A percentile compares a stretch with the other conserved stretches of the same genome.
Evolutionary conservation across 148 eudicot genomes (phyloP).

Genomic region (Persicaria tinctoria): DNA sequence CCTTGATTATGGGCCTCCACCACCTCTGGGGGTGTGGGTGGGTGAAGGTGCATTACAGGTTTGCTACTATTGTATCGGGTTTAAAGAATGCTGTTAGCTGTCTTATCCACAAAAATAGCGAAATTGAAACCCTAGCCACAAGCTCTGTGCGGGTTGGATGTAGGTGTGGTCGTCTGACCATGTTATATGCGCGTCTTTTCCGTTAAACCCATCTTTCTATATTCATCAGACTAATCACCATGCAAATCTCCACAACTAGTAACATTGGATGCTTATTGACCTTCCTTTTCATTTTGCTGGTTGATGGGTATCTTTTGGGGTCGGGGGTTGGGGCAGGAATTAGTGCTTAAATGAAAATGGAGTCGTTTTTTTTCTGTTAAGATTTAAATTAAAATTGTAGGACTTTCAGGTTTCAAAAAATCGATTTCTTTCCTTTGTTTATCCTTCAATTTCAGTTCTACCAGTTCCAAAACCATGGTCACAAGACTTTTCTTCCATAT

Average conservation of each 20-base stretch:
- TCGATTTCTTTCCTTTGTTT: conserved; percentile 24
- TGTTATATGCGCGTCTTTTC: too few relatives aligned
- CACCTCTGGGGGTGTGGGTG: too few relatives aligned
- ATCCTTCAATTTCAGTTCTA: conserved; percentile 36
- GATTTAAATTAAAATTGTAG: neutral
- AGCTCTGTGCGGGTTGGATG: too few relatives aligned
- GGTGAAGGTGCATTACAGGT: too few relatives aligned
- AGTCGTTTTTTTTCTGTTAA: neutral
- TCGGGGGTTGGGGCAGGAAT: neutral
- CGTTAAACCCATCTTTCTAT: too few relatives aligned
- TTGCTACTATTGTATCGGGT: too few relatives aligned
- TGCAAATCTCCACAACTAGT: neutral
- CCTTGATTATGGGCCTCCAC: too few relatives aligned
- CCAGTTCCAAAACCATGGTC: conserved; percentile 27
- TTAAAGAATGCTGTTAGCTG: too few relatives aligned
- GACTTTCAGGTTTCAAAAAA: neutral
- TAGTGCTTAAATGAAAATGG: neutral
- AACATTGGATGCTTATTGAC: neutral
- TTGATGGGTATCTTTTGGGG: neutral
- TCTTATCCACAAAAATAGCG: too few relatives aligned
- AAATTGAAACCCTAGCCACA: too few relatives aligned
- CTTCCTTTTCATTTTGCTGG: neutral
- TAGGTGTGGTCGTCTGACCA: too few relatives aligned
- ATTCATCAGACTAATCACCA: too few relatives aligned
- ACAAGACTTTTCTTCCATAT: conserved; percentile 29